A percentile compares a stretch with the other conserved stretches of the same genome.
Evolutionary conservation across 495 filamentous ascomycete genomes (phyloP).

Genomic region (Achaetomiella virescens): DNA sequence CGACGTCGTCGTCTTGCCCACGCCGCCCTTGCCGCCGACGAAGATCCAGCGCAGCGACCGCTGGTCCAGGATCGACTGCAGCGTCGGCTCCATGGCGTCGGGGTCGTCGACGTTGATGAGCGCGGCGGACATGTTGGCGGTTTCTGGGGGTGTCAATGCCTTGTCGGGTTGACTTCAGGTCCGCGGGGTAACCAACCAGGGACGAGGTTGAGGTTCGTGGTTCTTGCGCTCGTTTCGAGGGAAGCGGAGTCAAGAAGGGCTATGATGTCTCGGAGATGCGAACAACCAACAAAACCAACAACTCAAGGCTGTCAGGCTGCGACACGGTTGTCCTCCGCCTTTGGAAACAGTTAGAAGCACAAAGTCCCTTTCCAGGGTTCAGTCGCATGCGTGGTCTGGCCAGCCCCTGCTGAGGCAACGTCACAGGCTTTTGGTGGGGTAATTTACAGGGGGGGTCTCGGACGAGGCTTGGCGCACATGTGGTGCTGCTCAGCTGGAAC

Average conservation of each 20-base stretch:
- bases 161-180: background rate
- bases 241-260: background rate
- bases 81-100: constrained; percentile 77
- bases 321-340: background rate
- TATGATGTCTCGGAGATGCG: no score
- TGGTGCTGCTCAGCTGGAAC: constrained; percentile 1
- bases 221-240: background rate
- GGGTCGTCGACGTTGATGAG: constrained; percentile 63
- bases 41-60: constrained; percentile 97
- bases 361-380: constrained; percentile 16
- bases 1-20: constrained; percentile 98
- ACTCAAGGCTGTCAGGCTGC: background rate
- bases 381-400: background rate
- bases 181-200: background rate
- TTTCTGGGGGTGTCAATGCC: background rate
- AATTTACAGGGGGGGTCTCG: background rate
- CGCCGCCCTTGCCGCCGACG: constrained; percentile 96
- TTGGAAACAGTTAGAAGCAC: constrained; percentile 28
- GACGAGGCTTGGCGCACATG: constrained; percentile 5
- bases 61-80: constrained; percentile 92
- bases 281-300: background rate
- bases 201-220: background rate
- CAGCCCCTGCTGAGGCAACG: constrained; percentile 17
- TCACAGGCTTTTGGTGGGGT: constrained; percentile 23
- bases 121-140: constrained; percentile 54